Evolutionary conservation across 306 rosid genomes (phyloP).

Genomic region (Vachellia pachyceras): DNA sequence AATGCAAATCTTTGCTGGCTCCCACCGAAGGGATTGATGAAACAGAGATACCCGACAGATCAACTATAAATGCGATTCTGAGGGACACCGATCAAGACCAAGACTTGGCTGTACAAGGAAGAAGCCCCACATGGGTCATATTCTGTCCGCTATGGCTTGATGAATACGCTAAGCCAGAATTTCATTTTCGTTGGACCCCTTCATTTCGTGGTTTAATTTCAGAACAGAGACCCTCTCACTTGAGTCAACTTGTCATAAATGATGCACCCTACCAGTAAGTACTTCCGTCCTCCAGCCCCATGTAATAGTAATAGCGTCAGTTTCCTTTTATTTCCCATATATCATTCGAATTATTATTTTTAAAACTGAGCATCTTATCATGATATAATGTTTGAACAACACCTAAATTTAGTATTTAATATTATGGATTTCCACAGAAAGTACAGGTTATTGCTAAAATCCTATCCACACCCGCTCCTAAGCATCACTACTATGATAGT

Average conservation of each 20-base stretch:
- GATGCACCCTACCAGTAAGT: not conserved
- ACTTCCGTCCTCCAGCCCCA: not conserved
- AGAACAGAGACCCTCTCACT: not conserved
- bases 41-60: not conserved
- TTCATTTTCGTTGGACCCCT: not conserved
- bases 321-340: constrained; percentile 1
- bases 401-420: no score
- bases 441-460: not conserved
- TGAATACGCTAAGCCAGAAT: not conserved
- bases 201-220: not conserved
- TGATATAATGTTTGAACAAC: not conserved
- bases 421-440: not conserved
- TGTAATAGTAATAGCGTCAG: not conserved
- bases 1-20: not conserved
- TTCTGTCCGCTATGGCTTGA: not conserved
- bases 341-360: not conserved
- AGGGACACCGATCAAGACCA: not conserved
- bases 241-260: not conserved
- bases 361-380: not conserved
- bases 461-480: not conserved
- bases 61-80: constrained; percentile 2
- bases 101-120: not conserved
- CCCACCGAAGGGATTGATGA: not conserved
- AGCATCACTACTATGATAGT: not conserved
- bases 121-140: not conserved